Evolutionary conservation across 164 flowering plant genomes (phyloP).

Genomic region (Vitis vinifera): ASM3070453v1 NC_081819.1:19723001-19723500

Average conservation of each 20-base stretch:
- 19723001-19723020: constrained; percentile 51
- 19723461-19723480: constrained; percentile 76
- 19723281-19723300: constrained; percentile 90
- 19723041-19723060: constrained; percentile 57
- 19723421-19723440: constrained; percentile 81
- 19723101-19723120: constrained; percentile 66
- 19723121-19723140: constrained; percentile 72
- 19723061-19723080: constrained; percentile 53
- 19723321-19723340: constrained; percentile 75
- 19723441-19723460: constrained; percentile 82
- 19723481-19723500: constrained; percentile 72
- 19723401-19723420: constrained; percentile 86
- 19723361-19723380: constrained; percentile 92
- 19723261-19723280: constrained; percentile 76
- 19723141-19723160: constrained; percentile 67
- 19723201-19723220: constrained; percentile 69
- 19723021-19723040: constrained; percentile 50
- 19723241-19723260: constrained; percentile 76
- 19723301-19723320: constrained; percentile 84
- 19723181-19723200: constrained; percentile 71
- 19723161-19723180: constrained; percentile 72
- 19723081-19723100: constrained; percentile 52
- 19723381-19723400: constrained; percentile 92
- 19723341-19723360: constrained; percentile 91
- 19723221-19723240: constrained; percentile 86